Evolutionary conservation across 345 rosid genomes (phyloP), one percentile per base, ranked within the genome.

Genomic region (Euphorbia tirucalli): DNA sequence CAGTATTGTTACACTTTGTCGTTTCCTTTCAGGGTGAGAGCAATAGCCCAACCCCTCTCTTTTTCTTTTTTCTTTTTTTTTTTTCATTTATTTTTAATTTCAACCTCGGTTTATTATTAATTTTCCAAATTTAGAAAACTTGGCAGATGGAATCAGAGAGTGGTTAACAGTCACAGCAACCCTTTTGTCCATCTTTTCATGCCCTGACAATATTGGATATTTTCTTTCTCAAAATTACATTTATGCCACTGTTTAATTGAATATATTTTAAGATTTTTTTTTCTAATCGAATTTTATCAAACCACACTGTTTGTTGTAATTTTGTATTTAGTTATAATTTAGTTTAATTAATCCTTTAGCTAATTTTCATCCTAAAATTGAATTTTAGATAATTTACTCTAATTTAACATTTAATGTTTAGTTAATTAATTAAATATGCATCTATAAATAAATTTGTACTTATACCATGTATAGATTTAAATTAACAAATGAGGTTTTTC

Each of bases 1-100:
- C 7, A 35, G 22, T 14, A 79, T 77, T 81, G 77, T 72, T 68
- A 72, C 83, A 65, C 61, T 74, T 81, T 84, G 87, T 74, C 79
- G 69, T 78, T 78, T 71, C 83, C 78, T 60, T 69, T 68, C 66
- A 74, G 70, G 71, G 63, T 62, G 9, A 41, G 58, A 50, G 60
- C 2, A 39, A 64, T 24, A 35, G 75, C 68, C 57, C 73, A 58
- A 18, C 58, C 71, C 37, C 68, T 57, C 31, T 61, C 19, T 32
- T 55, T 27, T 61, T 57, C 35, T 58, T 65, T 25, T 69, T 27
- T 69, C 56, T n/a, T 61, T 46, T 50, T 50, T 4, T n/a, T 16
- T n/a, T 50, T 50, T 50, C 22, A 8, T 18, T 16, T 6, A 46
- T n/a, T 6, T 6, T 50, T 6, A 50, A 16, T 13, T 13, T 13